A percentile compares a stretch with the other conserved stretches of the same genome.
Conservation (phyloP, 2,329 filamentous ascomycete species). For the Cladophialophora psammophila region DNA sequence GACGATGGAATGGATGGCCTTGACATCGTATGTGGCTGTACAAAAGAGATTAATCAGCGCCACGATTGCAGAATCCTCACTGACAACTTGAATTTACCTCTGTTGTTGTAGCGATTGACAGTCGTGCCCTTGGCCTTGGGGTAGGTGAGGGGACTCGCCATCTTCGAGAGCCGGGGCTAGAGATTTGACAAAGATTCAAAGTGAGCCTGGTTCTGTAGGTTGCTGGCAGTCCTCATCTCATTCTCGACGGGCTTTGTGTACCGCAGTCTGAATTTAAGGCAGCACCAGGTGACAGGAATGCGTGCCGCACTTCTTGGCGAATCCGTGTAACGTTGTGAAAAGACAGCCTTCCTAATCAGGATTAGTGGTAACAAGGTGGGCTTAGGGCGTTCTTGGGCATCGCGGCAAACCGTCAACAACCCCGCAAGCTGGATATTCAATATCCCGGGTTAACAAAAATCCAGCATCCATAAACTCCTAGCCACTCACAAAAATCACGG, state of each 20-base stretch:
- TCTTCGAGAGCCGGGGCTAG: constrained; percentile 34
- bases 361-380: not conserved
- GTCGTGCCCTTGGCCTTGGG: constrained; percentile 70
- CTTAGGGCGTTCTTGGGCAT: not conserved
- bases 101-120: constrained; percentile 70
- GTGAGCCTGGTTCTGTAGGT: not conserved
- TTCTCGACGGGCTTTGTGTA: not conserved
- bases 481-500: constrained; percentile 19
- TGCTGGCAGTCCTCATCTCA: not conserved
- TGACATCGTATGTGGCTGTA: constrained; percentile 73
- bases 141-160: constrained; percentile 60
- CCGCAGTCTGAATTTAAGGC: not conserved
- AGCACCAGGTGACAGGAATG: not conserved
- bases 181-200: not conserved
- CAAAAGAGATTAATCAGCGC: not conserved
- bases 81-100: constrained; percentile 57
- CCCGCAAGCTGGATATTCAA: too few species aligned
- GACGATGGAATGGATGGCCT: constrained; percentile 76
- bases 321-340: constrained; percentile 4
- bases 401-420: too few species aligned
- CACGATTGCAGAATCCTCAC: not conserved
- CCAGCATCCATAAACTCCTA: not conserved
- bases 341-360: not conserved
- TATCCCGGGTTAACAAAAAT: not conserved
- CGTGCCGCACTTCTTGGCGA: not conserved